phyloP scores from a whole-genome alignment of 805 yeast genomes.

The Saccharomycopsis sp. region DNA sequence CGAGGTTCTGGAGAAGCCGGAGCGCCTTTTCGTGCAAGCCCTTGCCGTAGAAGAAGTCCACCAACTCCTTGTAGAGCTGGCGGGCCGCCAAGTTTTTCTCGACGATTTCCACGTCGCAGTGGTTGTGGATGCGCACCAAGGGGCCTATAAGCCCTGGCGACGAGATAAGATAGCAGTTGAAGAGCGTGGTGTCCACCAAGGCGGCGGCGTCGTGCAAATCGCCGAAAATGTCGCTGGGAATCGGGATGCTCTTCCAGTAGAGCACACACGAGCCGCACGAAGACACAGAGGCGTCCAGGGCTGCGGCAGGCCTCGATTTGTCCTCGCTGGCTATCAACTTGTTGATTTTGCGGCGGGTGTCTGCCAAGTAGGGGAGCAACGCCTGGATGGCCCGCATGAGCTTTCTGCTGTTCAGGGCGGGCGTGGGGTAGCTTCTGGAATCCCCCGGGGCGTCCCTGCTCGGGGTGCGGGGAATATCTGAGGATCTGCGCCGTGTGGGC shows the following conservation, averaged over 20 bases:
- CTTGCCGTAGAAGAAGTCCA: constrained; percentile 70
- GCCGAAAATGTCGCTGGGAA: constrained; percentile 25
- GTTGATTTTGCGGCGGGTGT: constrained; percentile 40
- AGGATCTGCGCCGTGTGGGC: background rate
- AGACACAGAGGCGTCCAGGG: constrained; percentile 18
- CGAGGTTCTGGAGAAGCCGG: constrained; percentile 41
- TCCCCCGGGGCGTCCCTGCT: background rate
- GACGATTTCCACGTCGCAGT: constrained; percentile 62
- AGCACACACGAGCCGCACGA: constrained; percentile 21
- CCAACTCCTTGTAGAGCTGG: constrained; percentile 50
- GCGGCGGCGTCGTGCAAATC: constrained; percentile 32
- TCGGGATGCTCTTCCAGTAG: constrained; percentile 25
- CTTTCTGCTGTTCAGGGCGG: background rate
- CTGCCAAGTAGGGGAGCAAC: constrained; percentile 40
- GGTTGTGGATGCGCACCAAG: constrained; percentile 65
- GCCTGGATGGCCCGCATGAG: constrained; percentile 25
- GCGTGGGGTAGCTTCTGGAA: background rate
- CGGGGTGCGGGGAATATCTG: background rate
- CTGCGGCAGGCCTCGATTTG: constrained; percentile 19
- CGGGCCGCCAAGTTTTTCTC: constrained; percentile 37
- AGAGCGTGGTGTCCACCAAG: constrained; percentile 71
- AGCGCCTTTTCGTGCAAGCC: constrained; percentile 61
- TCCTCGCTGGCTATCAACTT: constrained; percentile 24
- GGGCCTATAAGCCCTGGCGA: constrained; percentile 77
- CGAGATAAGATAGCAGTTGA: constrained; percentile 63